phyloP scores from a whole-genome alignment of 129 eudicot genomes.

The Erigeron canadensis region DNA sequence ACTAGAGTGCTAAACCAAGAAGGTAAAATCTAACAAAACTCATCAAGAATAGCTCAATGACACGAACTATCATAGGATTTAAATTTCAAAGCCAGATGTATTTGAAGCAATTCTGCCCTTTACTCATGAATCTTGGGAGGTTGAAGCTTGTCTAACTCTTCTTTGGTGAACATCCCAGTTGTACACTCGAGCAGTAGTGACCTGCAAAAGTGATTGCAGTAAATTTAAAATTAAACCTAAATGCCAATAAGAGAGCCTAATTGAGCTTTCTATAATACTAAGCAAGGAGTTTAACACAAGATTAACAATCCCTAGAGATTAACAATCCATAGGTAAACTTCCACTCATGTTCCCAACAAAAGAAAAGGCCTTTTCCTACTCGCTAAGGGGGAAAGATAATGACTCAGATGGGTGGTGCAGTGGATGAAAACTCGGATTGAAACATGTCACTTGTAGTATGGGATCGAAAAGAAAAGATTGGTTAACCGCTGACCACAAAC shows the following conservation, averaged over 20 bases:
- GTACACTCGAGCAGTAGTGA: conserved; percentile 91
- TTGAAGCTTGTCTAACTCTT: conserved; percentile 51
- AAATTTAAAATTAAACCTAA: not conserved
- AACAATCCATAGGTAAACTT: not conserved
- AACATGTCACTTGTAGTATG: not conserved
- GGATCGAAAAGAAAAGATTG: not conserved
- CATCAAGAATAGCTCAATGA: not conserved
- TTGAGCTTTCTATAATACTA: not conserved
- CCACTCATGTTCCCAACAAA: not conserved
- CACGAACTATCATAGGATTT: not conserved
- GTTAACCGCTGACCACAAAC: not conserved
- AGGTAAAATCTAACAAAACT: not conserved
- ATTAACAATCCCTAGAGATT: not conserved
- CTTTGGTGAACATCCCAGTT: conserved; percentile 99
- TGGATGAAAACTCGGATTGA: not conserved
- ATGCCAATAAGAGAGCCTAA: not conserved
- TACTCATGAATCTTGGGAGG: conserved; percentile 56
- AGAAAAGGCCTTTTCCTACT: not conserved
- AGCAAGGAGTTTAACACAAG: not conserved
- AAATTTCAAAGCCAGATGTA: conserved; percentile 16
- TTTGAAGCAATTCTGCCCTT: conserved; percentile 9
- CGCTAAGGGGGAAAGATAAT: not conserved
- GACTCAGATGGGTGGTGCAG: not conserved
- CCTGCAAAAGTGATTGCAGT: conserved; percentile 37
- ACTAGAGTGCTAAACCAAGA: not conserved